These are phyloP conservation scores for Hymenoscyphus linearis DNA, from an alignment of 2,329 filamentous ascomycete species.

Conservation along the genomic window DNA sequence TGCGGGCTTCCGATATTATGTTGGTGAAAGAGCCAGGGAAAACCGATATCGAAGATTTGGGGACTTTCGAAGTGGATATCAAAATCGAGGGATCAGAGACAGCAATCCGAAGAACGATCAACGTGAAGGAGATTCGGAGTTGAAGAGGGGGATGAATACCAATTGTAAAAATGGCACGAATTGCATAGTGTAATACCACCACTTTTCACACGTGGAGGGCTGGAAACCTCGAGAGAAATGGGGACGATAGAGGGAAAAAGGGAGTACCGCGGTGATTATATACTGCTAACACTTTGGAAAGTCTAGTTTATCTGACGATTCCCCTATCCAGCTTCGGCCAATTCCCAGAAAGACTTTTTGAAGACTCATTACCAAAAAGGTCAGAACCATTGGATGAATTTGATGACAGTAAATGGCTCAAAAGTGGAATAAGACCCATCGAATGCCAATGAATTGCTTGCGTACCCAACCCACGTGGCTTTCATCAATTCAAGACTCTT, in stretches of 20 bases:
- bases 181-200: constrained; percentile 15
- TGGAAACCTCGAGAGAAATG: not conserved
- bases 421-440: not conserved
- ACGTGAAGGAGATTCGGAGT: constrained; percentile 36
- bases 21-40: constrained; percentile 39
- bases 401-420: not conserved
- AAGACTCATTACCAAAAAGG: not conserved
- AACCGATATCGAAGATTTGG: constrained; percentile 46
- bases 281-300: not conserved
- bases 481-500: not conserved
- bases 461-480: not conserved
- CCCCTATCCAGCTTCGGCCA: not conserved
- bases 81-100: constrained; percentile 41
- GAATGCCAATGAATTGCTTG: not conserved
- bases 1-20: constrained; percentile 44
- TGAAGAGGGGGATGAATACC: not conserved
- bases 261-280: not conserved
- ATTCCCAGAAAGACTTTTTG: not conserved
- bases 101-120: constrained; percentile 37
- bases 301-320: not conserved
- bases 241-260: not conserved
- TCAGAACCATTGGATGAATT: not conserved
- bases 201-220: constrained; percentile 5
- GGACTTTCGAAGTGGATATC: constrained; percentile 47
- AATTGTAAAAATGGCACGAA: not conserved